Evolutionary conservation across 2,329 filamentous ascomycete species (phyloP), one percentile per base, ranked within the genome.

Genomic region (Aureobasidium sp.): DNA sequence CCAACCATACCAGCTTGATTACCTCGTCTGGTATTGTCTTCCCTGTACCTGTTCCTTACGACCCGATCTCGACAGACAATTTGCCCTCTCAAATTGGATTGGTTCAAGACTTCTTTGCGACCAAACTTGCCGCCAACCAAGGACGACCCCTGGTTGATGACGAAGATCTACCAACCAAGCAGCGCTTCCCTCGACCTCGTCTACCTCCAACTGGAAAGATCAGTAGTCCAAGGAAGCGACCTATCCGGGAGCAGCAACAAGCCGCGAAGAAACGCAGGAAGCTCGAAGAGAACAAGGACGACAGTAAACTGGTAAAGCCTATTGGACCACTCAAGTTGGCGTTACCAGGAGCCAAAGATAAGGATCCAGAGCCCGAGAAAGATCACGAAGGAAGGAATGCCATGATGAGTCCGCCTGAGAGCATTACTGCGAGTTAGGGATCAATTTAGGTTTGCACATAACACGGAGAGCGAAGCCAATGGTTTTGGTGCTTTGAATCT

Each of bases 91-190:
- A 97, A 71, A 91, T 97, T 67, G 92, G 91, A 4, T 82, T 99
- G 61, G 86, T 96, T 62, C 90, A 90, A 74, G 88, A 90, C 69
- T 99, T 95, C 82, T 96, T 97, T 79, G 85, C 91, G 63, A 86
- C 86, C 68, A 96, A 96, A 75, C 79, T 99, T 62, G 89, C 91
- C 69, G 88, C 90, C 61, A 94, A 92, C 73, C 84, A 84, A 72
- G 87, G 93, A 69, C 84, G 91, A 72, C 86, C 91, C 45, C 81
- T 99, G 66, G 79, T 96, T 58, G 94, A 99, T 77, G 94, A 99
- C 75, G 90, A 97, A 71, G 93, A 99, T 67, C 79, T 99, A 29
- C 94, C 95, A 16, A 84, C 87, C 61, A 99, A 99, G 76, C 94
- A 99, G 76, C 83, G 91, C 41, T 83, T 83, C 68, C 81, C 82